Evolutionary conservation across 352 stramenopile genomes (phyloP).

Genomic region (Globisporangium carolinianum): DNA sequence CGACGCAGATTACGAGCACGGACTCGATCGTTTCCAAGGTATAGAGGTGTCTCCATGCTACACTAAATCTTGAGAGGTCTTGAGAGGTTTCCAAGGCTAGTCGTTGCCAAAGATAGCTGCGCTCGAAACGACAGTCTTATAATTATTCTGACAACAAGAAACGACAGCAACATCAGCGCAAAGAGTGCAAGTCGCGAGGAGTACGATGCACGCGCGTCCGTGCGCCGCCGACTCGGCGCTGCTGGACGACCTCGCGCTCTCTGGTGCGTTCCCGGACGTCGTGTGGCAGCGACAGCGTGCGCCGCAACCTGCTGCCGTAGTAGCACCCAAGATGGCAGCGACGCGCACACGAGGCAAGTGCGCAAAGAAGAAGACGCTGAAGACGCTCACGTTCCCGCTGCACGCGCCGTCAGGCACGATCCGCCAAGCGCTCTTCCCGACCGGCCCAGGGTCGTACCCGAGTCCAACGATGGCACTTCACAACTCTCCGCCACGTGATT

Average conservation of each 20-base stretch:
- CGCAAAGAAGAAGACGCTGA: slow-evolving; percentile 21
- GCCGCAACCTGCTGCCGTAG: background rate
- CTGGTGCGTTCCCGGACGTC: slow-evolving; percentile 17
- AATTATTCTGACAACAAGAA: too few relatives aligned
- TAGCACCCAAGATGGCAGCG: slow-evolving; percentile 8
- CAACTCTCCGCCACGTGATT: slow-evolving; percentile 9
- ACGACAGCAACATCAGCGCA: too few relatives aligned
- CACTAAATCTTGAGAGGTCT: too few relatives aligned
- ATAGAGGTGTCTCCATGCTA: too few relatives aligned
- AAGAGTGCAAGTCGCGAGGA: too few relatives aligned
- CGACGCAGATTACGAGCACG: too few relatives aligned
- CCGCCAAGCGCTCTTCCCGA: slow-evolving; percentile 35
- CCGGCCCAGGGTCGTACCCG: slow-evolving; percentile 32
- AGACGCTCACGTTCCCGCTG: slow-evolving; percentile 22
- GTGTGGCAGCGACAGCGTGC: slow-evolving; percentile 5
- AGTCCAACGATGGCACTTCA: slow-evolving; percentile 22
- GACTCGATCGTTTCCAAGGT: too few relatives aligned
- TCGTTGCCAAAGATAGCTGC: too few relatives aligned
- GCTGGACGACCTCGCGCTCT: slow-evolving; percentile 33
- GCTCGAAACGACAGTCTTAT: too few relatives aligned
- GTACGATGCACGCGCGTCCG: slow-evolving; percentile 2
- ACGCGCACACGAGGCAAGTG: slow-evolving; percentile 11
- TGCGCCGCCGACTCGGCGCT: slow-evolving; percentile 13
- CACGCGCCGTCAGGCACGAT: slow-evolving; percentile 28
- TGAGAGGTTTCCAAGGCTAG: too few relatives aligned